Evolutionary conservation across 495 filamentous ascomycete species (phyloP), one percentile per base, ranked within the genome.

Genomic region (Podospora tetraspora): DNA sequence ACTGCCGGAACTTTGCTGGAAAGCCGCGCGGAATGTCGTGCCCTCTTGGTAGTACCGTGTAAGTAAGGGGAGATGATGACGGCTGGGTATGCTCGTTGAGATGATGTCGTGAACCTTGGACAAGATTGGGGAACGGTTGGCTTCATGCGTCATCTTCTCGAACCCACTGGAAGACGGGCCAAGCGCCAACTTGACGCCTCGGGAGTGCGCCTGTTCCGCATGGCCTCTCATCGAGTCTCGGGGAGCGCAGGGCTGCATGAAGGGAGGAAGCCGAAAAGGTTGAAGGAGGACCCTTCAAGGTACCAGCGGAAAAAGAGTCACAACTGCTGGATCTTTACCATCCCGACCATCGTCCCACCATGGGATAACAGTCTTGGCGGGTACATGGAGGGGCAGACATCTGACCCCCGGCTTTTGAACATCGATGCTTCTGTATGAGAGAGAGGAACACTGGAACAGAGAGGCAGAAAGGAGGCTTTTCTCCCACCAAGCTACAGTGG

Each of bases 21-120:
- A 43, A 61, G 65, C 58, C 65, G 65, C 58, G 65, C 65, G 65
- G 65, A 66, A 61, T 57, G 32, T 43, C 22, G 65, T 59, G 24
- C n/a, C 7, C 43, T 27, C 27, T 59, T 13, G 11, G 11, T 6
- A 24, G 24, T n/a, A 8, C 43, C n/a, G 43, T 52, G 43, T 43
- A 43, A 43, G 37, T 43, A 19, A 12, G 37, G 37, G 43, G 43
- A 52, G 43, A n/a, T n/a, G 5, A 52, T 52, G 43, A 52, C 43
- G 16, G 16, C 43, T 2, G 16, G 43, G 43, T 52, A 52, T 52
- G 43, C 16, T 52, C 19, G 43, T 16, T 52, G 6, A 6, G 43
- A 52, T 52, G 43, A n/a, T 52, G 43, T 52, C 43, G 43, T 52
- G 43, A n/a, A n/a, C 43, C 12, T 34, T 6, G 5, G 37, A 43